Evolutionary conservation across 306 rosid species (phyloP).

Genomic region (Vigna unguiculata): DNA sequence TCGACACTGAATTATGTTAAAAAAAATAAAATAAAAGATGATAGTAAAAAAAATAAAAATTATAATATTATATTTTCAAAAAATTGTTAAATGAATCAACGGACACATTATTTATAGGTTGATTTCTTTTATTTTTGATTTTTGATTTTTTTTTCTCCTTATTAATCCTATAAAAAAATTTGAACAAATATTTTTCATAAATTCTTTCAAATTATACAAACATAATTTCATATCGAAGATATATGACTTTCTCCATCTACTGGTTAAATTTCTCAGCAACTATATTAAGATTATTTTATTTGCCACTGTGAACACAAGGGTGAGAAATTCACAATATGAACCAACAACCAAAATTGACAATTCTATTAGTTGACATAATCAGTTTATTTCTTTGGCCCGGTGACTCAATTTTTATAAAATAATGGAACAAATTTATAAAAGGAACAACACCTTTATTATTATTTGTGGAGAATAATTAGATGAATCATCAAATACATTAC

Average conservation of each 20-base stretch:
- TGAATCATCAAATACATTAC: neutral
- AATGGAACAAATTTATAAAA: neutral
- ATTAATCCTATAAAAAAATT: neutral
- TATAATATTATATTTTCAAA: too few relatives aligned
- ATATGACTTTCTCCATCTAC: conserved; percentile 6
- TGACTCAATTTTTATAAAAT: neutral
- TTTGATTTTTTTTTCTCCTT: neutral
- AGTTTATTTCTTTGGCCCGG: neutral
- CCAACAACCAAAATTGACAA: neutral
- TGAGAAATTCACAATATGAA: neutral
- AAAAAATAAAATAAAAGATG: too few relatives aligned
- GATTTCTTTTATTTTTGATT: neutral
- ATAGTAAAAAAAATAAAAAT: too few relatives aligned
- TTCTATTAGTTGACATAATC: neutral
- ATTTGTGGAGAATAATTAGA: neutral
- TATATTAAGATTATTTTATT: neutral
- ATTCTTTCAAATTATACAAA: neutral
- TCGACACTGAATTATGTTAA: too few relatives aligned
- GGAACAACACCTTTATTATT: neutral
- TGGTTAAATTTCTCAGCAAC: neutral
- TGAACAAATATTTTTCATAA: too few relatives aligned
- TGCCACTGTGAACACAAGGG: too few relatives aligned
- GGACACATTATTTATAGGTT: neutral
- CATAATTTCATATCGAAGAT: neutral
- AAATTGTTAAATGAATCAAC: neutral